phyloP scores from a whole-genome alignment of 306 rosid genomes.

The Oemleria cerasiformis region DNA sequence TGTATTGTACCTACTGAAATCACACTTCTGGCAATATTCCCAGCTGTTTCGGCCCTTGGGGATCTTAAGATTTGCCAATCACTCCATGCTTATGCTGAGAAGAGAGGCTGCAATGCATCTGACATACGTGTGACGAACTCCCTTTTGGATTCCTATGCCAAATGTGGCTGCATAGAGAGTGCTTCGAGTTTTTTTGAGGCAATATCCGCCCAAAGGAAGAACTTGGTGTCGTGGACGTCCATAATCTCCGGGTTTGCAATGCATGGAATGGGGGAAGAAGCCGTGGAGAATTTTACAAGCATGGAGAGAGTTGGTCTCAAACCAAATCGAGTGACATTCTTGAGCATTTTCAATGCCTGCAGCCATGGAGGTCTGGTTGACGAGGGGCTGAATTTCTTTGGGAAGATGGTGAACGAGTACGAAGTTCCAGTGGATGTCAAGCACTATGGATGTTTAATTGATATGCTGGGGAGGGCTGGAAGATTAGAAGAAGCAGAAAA shows the following conservation, averaged over 20 bases:
- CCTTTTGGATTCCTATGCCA: slow-evolving; percentile 60
- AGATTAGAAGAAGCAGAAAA: slow-evolving; percentile 70
- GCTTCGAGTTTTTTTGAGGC: slow-evolving; percentile 47
- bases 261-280: slow-evolving; percentile 67
- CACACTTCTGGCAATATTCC: slow-evolving; percentile 59
- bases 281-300: slow-evolving; percentile 39
- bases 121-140: slow-evolving; percentile 60
- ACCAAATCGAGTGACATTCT: slow-evolving; percentile 56
- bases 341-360: slow-evolving; percentile 60
- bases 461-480: slow-evolving; percentile 70
- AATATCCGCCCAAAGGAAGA: slow-evolving; percentile 44
- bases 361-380: slow-evolving; percentile 76
- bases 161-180: slow-evolving; percentile 68
- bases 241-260: slow-evolving; percentile 59
- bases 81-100: slow-evolving; percentile 63
- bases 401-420: slow-evolving; percentile 49
- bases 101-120: slow-evolving; percentile 51
- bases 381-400: slow-evolving; percentile 60
- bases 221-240: slow-evolving; percentile 69
- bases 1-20: slow-evolving; percentile 53
- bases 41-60: slow-evolving; percentile 56
- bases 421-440: slow-evolving; percentile 49
- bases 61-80: slow-evolving; percentile 49
- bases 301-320: slow-evolving; percentile 59
- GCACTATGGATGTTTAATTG: slow-evolving; percentile 72